A percentile compares a stretch with the other conserved stretches of the same genome.
These are phyloP conservation scores for Populus alba DNA, from an alignment of 345 rosid genomes.

Conservation along the genomic window DNA sequence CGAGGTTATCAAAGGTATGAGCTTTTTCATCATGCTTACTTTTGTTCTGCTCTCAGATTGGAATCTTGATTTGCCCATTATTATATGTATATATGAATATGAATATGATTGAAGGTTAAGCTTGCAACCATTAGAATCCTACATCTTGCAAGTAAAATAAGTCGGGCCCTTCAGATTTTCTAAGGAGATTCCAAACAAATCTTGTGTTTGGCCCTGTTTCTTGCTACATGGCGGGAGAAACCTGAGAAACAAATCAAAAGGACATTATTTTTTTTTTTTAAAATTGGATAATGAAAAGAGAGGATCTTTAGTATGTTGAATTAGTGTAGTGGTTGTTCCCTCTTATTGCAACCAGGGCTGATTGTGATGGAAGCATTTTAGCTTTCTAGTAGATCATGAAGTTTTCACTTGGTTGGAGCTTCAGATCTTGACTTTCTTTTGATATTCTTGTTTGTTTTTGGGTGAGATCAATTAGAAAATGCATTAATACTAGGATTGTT, in stretches of 20 bases:
- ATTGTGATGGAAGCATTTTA: neutral
- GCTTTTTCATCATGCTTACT: neutral
- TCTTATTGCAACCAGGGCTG: neutral
- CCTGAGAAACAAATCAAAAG: neutral
- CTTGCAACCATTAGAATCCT: too few relatives aligned
- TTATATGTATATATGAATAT: too few relatives aligned
- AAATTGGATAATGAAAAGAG: neutral
- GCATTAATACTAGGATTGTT: neutral
- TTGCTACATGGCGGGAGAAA: neutral
- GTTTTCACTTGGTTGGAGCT: neutral
- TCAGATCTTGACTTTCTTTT: neutral
- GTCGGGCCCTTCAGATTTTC: too few relatives aligned
- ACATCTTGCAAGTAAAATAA: neutral
- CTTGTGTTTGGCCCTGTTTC: neutral
- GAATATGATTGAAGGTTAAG: too few relatives aligned
- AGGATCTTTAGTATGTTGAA: neutral
- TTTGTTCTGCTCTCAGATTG: neutral
- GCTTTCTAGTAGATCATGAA: neutral
- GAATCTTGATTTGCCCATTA: neutral
- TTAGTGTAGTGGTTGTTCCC: neutral
- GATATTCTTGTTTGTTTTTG: neutral
- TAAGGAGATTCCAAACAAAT: neutral
- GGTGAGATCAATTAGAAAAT: neutral
- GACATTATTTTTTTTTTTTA: neutral
- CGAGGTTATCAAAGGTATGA: constrained; percentile 75